These are phyloP conservation scores for Phytophthora colocasiae DNA, from an alignment of 352 stramenopile genomes.

Conservation along the genomic window DNA sequence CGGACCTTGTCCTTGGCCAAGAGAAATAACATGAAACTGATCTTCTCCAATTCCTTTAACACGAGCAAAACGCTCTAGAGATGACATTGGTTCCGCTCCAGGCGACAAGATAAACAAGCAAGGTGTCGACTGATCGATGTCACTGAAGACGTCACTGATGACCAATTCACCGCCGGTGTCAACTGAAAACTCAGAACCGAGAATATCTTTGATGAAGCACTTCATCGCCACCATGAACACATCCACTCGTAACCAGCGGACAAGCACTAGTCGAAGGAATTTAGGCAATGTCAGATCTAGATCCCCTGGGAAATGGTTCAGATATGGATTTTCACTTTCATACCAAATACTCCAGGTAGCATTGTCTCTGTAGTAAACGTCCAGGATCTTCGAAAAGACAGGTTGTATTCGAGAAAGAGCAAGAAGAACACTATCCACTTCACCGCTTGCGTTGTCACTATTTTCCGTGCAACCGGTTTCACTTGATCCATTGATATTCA, in stretches of 20 bases:
- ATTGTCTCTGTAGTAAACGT: slow-evolving; percentile 55
- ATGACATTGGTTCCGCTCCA: slow-evolving; percentile 64
- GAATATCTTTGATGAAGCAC: slow-evolving; percentile 49
- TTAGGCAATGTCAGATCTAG: slow-evolving; percentile 37
- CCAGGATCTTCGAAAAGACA: slow-evolving; percentile 41
- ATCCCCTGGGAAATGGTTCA: slow-evolving; percentile 40
- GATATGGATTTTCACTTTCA: slow-evolving; percentile 46
- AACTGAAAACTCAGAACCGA: slow-evolving; percentile 39
- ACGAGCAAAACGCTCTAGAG: slow-evolving; percentile 57
- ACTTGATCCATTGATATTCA: slow-evolving; percentile 9
- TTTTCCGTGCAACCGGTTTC: not conserved
- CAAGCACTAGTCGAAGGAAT: slow-evolving; percentile 65
- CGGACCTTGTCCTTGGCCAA: slow-evolving; percentile 79
- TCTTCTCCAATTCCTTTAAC: slow-evolving; percentile 46
- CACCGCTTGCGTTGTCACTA: slow-evolving; percentile 16
- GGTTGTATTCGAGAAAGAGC: slow-evolving; percentile 29
- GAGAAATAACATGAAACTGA: slow-evolving; percentile 67
- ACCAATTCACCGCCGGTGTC: slow-evolving; percentile 13
- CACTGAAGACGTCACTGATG: slow-evolving; percentile 60
- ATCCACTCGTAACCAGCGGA: slow-evolving; percentile 70
- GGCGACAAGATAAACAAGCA: slow-evolving; percentile 83
- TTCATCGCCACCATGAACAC: slow-evolving; percentile 41
- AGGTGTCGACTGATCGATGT: slow-evolving; percentile 69
- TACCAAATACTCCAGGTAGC: slow-evolving; percentile 53
- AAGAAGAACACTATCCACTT: slow-evolving; percentile 33